These are phyloP conservation scores for Puccinia polysora DNA, from an alignment of 1,284 basidiomycete genomes.

Conservation along the genomic window DNA sequence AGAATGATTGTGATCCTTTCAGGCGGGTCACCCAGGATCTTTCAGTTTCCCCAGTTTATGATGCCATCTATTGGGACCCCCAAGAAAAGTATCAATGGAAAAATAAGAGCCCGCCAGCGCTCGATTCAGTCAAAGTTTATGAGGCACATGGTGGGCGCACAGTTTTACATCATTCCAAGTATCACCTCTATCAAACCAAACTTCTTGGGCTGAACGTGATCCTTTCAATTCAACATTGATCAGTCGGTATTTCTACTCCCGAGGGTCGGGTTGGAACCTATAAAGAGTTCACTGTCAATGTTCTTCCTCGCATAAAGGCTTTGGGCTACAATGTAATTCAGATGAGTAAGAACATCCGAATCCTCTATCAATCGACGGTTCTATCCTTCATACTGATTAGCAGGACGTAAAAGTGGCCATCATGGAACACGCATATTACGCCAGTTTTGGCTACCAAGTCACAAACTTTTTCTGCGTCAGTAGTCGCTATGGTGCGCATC, in stretches of 20 bases:
- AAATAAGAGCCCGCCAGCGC: slow-evolving; percentile 64
- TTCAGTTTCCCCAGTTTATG: slow-evolving; percentile 80
- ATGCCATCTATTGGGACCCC: slow-evolving; percentile 98
- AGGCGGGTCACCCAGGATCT: slow-evolving; percentile 88
- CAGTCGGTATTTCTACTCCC: slow-evolving; percentile 86
- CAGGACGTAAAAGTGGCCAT: slow-evolving; percentile 55
- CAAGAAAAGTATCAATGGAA: slow-evolving; percentile 75
- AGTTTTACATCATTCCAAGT: too few relatives aligned
- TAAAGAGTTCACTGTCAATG: slow-evolving; percentile 83
- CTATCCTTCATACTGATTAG: neutral
- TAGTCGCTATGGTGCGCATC: slow-evolving; percentile 67
- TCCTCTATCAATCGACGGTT: neutral
- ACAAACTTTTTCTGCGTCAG: slow-evolving; percentile 97
- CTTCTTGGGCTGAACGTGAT: too few relatives aligned
- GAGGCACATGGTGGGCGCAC: slow-evolving; percentile 69
- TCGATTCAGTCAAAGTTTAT: slow-evolving; percentile 72
- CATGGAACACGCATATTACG: slow-evolving; percentile 98
- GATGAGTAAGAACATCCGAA: slow-evolving; percentile 56
- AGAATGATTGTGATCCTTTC: slow-evolving; percentile 10
- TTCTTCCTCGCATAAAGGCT: slow-evolving; percentile 79
- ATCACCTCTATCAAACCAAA: too few relatives aligned
- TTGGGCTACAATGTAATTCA: slow-evolving; percentile 96
- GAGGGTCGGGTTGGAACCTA: slow-evolving; percentile 86
- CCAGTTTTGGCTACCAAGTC: slow-evolving; percentile 97
- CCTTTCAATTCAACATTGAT: too few relatives aligned